Evolutionary conservation across 208 protist genomes (phyloP).

Genomic region (Trypanosomatidae sp.): DNA sequence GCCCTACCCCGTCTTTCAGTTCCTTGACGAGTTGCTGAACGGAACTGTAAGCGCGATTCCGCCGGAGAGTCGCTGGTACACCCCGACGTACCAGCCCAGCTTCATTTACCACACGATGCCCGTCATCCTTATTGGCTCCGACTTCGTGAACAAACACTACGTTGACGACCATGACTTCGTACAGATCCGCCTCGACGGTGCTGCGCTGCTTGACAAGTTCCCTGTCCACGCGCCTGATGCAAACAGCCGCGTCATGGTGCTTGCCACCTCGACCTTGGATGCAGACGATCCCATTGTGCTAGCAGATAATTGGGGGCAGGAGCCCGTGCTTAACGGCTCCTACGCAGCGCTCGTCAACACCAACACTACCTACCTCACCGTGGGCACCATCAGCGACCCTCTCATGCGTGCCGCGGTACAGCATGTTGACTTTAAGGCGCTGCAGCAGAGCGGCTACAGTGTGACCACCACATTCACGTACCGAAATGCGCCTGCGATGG

Average conservation of each 20-base stretch:
- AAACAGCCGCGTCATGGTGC: not conserved
- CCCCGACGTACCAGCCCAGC: no score
- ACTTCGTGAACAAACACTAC: no score
- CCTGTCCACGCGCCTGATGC: not conserved
- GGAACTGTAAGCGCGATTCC: no score
- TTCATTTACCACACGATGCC: no score
- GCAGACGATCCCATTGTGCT: constrained; percentile 13
- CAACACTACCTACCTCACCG: constrained; percentile 7
- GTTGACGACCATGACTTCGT: no score
- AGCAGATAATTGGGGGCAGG: constrained; percentile 23
- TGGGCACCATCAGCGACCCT: constrained; percentile 24
- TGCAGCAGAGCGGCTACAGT: constrained; percentile 8
- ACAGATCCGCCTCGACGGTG: constrained; percentile 15
- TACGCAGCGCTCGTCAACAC: not conserved
- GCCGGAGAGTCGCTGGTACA: no score
- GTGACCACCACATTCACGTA: constrained; percentile 8
- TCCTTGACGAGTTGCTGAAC: no score
- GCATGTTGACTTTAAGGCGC: constrained; percentile 22
- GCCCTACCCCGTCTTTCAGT: no score
- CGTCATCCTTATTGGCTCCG: no score
- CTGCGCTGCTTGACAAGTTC: not conserved
- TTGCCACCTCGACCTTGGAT: constrained; percentile 5
- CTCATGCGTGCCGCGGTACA: constrained; percentile 38
- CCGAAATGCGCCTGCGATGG: not conserved
- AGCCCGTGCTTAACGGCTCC: not conserved